These are phyloP conservation scores for Cryptococcus sp. DNA, from an alignment of 1,284 basidiomycete genomes.

Conservation along the genomic window DNA sequence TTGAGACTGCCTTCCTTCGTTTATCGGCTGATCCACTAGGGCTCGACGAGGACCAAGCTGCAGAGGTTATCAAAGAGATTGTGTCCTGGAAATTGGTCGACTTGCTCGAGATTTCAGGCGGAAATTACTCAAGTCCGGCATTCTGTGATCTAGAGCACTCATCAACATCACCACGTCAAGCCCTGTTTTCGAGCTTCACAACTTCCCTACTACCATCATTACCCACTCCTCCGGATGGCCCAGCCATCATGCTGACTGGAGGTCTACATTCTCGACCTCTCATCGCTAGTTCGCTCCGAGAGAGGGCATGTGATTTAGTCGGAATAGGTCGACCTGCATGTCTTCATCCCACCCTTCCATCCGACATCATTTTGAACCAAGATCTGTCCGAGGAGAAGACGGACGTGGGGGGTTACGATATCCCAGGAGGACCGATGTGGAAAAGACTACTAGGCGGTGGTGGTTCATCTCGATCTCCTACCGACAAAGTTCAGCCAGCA, in stretches of 20 bases:
- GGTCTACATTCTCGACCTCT: slow-evolving; percentile 35
- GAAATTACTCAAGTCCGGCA: slow-evolving; percentile 38
- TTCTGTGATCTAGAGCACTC: slow-evolving; percentile 12
- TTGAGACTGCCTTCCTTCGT: slow-evolving; percentile 35
- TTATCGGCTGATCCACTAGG: slow-evolving; percentile 11
- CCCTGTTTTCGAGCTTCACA: slow-evolving; percentile 42
- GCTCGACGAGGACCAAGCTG: slow-evolving; percentile 30
- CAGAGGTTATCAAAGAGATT: slow-evolving; percentile 39
- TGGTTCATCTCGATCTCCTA: not conserved
- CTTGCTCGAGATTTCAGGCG: slow-evolving; percentile 45
- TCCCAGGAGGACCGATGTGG: slow-evolving; percentile 23
- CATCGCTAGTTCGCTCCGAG: slow-evolving; percentile 28
- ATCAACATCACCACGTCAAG: slow-evolving; percentile 24
- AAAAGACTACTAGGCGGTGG: slow-evolving; percentile 25
- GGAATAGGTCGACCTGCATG: slow-evolving; percentile 42
- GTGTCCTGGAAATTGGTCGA: slow-evolving; percentile 53
- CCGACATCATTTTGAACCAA: slow-evolving; percentile 27
- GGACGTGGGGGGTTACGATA: slow-evolving; percentile 22
- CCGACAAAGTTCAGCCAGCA: not conserved
- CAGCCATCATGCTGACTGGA: slow-evolving; percentile 43
- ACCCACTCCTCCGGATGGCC: slow-evolving; percentile 30
- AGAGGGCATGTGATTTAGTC: slow-evolving; percentile 35
- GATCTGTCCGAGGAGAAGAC: slow-evolving; percentile 19
- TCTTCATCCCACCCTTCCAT: slow-evolving; percentile 29
- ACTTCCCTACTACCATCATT: slow-evolving; percentile 31